phyloP scores from a whole-genome alignment of 495 filamentous ascomycete genomes.

The Hamigera avellanea region DNA sequence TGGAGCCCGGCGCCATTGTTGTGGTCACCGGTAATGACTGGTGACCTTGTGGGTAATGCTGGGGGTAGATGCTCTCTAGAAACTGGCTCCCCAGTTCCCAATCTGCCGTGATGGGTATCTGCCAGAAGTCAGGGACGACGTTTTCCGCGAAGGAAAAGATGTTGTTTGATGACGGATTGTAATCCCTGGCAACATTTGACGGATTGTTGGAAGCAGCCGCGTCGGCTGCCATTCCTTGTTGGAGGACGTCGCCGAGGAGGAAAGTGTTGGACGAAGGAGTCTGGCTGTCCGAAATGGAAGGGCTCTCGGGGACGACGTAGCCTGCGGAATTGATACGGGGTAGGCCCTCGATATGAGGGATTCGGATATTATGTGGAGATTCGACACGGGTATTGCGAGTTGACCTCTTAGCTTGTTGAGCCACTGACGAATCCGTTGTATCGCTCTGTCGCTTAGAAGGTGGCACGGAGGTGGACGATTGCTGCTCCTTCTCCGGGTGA shows the following conservation, averaged over 20 bases:
- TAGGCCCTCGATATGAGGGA: conserved; percentile 26
- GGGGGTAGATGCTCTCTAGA: conserved; percentile 18
- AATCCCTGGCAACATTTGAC: background rate
- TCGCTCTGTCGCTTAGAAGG: conserved; percentile 2
- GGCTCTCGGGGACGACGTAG: conserved; percentile 28
- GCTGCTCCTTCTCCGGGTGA: conserved; percentile 5
- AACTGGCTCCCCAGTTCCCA: conserved; percentile 25
- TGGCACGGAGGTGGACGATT: background rate
- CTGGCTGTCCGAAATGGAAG: conserved; percentile 1
- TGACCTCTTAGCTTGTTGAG: background rate
- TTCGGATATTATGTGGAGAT: conserved; percentile 7
- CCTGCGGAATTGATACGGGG: conserved; percentile 28
- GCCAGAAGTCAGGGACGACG: conserved; percentile 24
- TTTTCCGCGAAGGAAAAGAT: conserved; percentile 12
- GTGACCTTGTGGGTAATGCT: background rate
- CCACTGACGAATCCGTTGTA: conserved; percentile 2
- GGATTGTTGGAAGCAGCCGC: background rate
- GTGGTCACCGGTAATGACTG: too few species aligned
- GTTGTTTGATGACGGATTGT: conserved; percentile 3
- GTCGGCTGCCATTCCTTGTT: too few species aligned
- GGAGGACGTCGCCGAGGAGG: conserved; percentile 1
- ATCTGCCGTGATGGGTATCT: conserved; percentile 25
- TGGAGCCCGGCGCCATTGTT: too few species aligned
- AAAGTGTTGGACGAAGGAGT: conserved; percentile 1
- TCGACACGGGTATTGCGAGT: background rate